Base-by-base conservation (phyloP, 805 yeast genomes). In the Cyberlindnera mississippiensis region DNA sequence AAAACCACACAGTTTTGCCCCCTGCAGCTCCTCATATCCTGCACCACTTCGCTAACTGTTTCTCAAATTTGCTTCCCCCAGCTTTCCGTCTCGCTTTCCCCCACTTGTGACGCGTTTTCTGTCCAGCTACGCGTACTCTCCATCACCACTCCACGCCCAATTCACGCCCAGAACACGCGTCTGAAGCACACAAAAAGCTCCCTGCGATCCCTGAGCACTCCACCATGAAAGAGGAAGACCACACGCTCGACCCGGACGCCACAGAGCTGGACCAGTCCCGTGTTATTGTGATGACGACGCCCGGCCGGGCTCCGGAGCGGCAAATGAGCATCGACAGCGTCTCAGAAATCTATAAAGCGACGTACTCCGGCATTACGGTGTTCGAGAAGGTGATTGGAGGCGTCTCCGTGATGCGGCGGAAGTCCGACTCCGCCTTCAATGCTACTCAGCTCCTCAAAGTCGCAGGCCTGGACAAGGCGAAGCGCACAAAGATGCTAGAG, bases 361-460 rank as follows among this genome's bases (percentile, higher is more conserved):
- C 83, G 26, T 83, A 85, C 67, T 73, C 90, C 32, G 79, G 88
- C 52, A 82, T 86, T 37, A 85, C 93, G 59, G 91, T 90, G 51
- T 89, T 85, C 66, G 85, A 91, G 67, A 72, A 81, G 55, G 66
- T 75, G 16, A 76, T 78, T 48, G 76, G 81, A 35, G 80, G 80
- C 29, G 77, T 82, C 19, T 81, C 90, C 19, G 79, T 85, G 16
- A 85, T 84, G 91, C 73, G 90, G 60, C 68, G 91, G 44, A 78
- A 84, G 51, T 68, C 72, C 35, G 91, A 85, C 60, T 80, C 81
- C 37, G 83, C 88, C 80, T 85, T 93, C 42, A 85, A 85, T 59
- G 88, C 90, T 14, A 84, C 95, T 0, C 95, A 85, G 60, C 80
- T 85, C 15, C 66, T 85, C 50, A 84, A 85, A 59, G 76, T 85